A percentile compares a stretch with the other conserved stretches of the same genome.
Conservation (phyloP, 371 early-diverging fungal genomes). For the Nematocida minor region DNA sequence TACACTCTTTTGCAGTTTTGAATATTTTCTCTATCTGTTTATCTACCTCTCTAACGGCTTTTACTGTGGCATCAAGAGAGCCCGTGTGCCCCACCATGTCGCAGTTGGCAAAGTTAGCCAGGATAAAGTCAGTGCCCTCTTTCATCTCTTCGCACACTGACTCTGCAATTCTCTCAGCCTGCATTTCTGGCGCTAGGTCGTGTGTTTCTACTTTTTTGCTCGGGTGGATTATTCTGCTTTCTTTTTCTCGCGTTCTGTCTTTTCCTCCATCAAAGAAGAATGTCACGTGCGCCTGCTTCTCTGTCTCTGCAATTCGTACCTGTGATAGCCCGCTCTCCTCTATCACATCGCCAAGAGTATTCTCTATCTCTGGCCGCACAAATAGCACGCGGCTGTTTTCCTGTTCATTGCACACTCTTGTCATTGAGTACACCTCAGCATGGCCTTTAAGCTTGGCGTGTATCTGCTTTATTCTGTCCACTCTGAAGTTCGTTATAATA, state of each 20-base stretch:
- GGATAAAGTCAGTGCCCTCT: conserved; percentile 72
- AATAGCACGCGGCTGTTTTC: conserved; percentile 74
- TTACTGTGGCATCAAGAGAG: conserved; percentile 78
- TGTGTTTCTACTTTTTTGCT: conserved; percentile 92
- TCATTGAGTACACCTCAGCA: conserved; percentile 71
- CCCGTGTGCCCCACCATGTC: conserved; percentile 96
- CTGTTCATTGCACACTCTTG: conserved; percentile 93
- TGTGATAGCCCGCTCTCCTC: conserved; percentile 75
- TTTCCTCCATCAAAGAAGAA: conserved; percentile 99
- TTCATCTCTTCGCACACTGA: conserved; percentile 66
- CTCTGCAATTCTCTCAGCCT: conserved; percentile 75
- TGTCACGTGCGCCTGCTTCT: conserved; percentile 99
- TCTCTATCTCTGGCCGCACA: conserved; percentile 84
- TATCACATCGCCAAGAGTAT: conserved; percentile 91
- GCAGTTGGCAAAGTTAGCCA: conserved; percentile 98
- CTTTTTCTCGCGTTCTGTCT: conserved; percentile 75
- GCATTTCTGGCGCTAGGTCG: conserved; percentile 89
- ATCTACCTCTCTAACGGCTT: conserved; percentile 86
- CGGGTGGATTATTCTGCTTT: conserved; percentile 79
- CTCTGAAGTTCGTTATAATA: conserved; percentile 86
- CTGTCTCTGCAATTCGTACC: conserved; percentile 89
- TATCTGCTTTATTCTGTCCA: conserved; percentile 96
- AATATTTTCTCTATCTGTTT: conserved; percentile 82
- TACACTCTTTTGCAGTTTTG: conserved; percentile 76
- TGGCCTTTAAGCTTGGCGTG: conserved; percentile 66